A percentile compares a stretch with the other conserved stretches of the same genome.
phyloP scores from a whole-genome alignment of 208 protist genomes.

The Trypanosoma melophagium region DNA sequence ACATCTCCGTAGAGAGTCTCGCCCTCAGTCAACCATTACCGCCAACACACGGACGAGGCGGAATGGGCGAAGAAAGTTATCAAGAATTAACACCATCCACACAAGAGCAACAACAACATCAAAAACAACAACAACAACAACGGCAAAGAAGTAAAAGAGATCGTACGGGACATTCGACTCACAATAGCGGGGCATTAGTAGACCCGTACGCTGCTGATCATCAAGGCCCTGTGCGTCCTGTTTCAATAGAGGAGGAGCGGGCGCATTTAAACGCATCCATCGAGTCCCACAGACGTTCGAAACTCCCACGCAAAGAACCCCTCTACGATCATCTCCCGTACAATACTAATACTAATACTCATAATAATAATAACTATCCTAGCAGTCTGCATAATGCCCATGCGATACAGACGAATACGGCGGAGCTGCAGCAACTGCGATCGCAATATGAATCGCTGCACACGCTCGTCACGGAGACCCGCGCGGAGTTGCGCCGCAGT shows the following conservation, averaged over 20 bases:
- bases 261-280: not conserved
- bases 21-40: constrained; percentile 8
- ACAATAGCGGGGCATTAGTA: too few relatives aligned
- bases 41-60: too few relatives aligned
- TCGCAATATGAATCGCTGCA: constrained; percentile 20
- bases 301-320: constrained; percentile 20
- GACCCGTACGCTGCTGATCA: constrained; percentile 21
- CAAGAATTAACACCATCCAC: constrained; percentile 4
- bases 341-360: not conserved
- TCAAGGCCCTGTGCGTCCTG: constrained; percentile 19
- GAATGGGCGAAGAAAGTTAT: not conserved
- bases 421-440: constrained; percentile 10
- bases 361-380: not conserved
- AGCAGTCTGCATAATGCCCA: too few relatives aligned
- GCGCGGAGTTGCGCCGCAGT: constrained; percentile 20
- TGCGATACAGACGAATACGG: not conserved
- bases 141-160: not conserved
- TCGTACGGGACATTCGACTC: too few relatives aligned
- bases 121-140: not conserved
- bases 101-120: not conserved
- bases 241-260: constrained; percentile 10
- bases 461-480: constrained; percentile 21
- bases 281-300: constrained; percentile 14
- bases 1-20: constrained; percentile 18
- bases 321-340: not conserved